A percentile compares a stretch with the other conserved stretches of the same genome.
Conservation (phyloP, 2,329 filamentous ascomycete genomes). For the Colletotrichum cereale region DNA sequence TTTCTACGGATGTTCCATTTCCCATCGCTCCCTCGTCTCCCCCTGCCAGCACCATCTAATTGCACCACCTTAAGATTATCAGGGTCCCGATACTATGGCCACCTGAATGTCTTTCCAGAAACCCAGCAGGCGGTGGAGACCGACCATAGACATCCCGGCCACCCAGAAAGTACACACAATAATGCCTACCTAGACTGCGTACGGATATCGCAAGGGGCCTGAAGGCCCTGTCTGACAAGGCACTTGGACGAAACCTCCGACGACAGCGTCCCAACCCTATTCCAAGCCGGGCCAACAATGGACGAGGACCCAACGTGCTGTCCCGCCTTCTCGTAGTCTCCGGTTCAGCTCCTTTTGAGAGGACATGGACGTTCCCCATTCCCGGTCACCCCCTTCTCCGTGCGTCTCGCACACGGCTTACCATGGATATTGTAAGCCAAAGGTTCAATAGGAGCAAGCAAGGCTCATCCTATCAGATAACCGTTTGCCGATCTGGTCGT, state of each 20-base stretch:
- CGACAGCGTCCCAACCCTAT: conserved; percentile 5
- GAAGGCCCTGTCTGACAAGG: conserved; percentile 24
- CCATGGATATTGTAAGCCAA: conserved; percentile 10
- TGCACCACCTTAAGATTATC: conserved; percentile 38
- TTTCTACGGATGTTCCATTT: conserved; percentile 25
- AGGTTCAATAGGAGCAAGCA: background rate
- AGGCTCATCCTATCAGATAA: conserved; percentile 24
- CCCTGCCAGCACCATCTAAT: conserved; percentile 37
- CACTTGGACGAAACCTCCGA: conserved; percentile 17
- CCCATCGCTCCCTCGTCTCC: conserved; percentile 17
- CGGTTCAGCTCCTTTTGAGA: conserved; percentile 1
- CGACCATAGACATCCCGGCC: conserved; percentile 22
- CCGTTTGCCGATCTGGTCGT: conserved; percentile 31
- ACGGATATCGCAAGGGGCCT: background rate
- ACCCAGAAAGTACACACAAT: conserved; percentile 13
- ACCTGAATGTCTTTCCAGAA: conserved; percentile 39
- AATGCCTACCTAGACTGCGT: conserved; percentile 1
- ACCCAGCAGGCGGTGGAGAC: conserved; percentile 33
- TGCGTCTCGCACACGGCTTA: conserved; percentile 30
- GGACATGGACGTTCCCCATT: conserved; percentile 13
- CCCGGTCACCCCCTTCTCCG: conserved; percentile 33
- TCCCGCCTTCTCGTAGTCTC: conserved; percentile 17
- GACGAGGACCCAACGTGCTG: conserved; percentile 25
- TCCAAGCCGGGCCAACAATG: conserved; percentile 33
- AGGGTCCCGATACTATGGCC: conserved; percentile 39